Base-by-base conservation (phyloP, 768 basidiomycete species). In the Tricholomella constricta region DNA sequence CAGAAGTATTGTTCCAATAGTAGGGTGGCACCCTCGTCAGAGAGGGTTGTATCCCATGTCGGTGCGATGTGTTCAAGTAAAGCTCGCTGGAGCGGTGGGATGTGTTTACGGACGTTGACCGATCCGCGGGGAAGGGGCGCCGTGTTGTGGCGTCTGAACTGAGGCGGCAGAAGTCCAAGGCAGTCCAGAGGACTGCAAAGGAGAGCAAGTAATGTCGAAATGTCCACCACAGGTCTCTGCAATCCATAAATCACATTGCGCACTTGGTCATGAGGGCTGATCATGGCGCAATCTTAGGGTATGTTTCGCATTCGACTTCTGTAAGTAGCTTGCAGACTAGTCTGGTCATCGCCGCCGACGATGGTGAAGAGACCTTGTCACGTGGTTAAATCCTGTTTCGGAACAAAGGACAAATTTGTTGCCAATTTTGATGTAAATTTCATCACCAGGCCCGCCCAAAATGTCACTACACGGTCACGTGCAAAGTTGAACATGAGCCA, bases 1-100 rank as follows among this genome's bases (percentile, higher is more conserved):
- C 82, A 84, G 62, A 94, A 93, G 66, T 85, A 92, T 54, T 86
- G 84, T 35, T 84, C 78, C 1, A 84, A 59, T 15, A 92, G 67
- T 2, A 65, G 46, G 11, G 68, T 68, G 10, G 73, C 69, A 20
- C 77, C 65, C 31, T 81, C 68, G 52, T 85, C 78, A n/a, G 69
- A 65, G 35, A 94, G 72, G 3, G 65, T 52, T 1, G 71, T 60
- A 34, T 82, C 79, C 91, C 92, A 96, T 29, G 81, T 79, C 1
- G 90, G 89, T 3, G 84, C 65, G 45, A 91, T 73, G 55, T 83
- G 75, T 56, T 80, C 79, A 23, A 95, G 62, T 11, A 95, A 66
- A 9, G 72, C 74, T 43, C 76, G 73, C 62, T 96, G 93, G n/a
- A 94, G 68, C 1, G 69, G 63, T 3, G 85, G 81, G 22, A 81